Conservation (phyloP, 495 filamentous ascomycete genomes). For the Aspergillus steynii region DNA sequence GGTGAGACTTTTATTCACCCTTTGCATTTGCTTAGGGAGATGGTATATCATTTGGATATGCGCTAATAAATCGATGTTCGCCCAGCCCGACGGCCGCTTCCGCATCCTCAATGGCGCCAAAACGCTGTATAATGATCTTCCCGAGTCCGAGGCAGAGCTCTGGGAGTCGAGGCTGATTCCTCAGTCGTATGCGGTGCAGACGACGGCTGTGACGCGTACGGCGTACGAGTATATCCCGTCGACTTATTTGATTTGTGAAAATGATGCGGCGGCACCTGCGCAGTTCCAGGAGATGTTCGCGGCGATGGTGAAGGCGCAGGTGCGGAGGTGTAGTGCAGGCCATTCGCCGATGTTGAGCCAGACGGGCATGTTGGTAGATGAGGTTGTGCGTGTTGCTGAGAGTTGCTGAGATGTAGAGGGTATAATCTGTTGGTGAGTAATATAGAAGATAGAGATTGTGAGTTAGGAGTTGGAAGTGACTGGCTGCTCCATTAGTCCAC, state of each 20-base stretch:
- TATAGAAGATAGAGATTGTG: no score
- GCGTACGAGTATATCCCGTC: slow-evolving; percentile 14
- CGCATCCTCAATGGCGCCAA: slow-evolving; percentile 10
- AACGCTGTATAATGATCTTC: slow-evolving; percentile 11
- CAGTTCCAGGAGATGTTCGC: slow-evolving; percentile 11
- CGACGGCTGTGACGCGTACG: slow-evolving; percentile 1
- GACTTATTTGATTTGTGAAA: slow-evolving; percentile 13
- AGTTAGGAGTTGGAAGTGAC: no score
- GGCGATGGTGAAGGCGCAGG: slow-evolving; percentile 5
- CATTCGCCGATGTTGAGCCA: slow-evolving; percentile 13
- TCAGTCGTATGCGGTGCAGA: slow-evolving; percentile 12
- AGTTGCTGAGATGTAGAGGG: background rate
- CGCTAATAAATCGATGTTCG: no score
- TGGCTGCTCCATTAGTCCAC: no score
- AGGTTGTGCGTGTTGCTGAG: slow-evolving; percentile 1
- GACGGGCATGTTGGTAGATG: slow-evolving; percentile 4
- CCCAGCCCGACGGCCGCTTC: slow-evolving; percentile 5
- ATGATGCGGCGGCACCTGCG: slow-evolving; percentile 6
- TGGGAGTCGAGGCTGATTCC: slow-evolving; percentile 14
- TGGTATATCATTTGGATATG: no score
- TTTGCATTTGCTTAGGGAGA: no score
- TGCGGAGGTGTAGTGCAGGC: slow-evolving; percentile 10
- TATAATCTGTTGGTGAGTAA: no score
- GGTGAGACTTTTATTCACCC: slow-evolving; percentile 3
- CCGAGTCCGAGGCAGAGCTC: background rate